Base-by-base conservation (phyloP, 306 rosid genomes). In the Corylus heterophylla region DNA sequence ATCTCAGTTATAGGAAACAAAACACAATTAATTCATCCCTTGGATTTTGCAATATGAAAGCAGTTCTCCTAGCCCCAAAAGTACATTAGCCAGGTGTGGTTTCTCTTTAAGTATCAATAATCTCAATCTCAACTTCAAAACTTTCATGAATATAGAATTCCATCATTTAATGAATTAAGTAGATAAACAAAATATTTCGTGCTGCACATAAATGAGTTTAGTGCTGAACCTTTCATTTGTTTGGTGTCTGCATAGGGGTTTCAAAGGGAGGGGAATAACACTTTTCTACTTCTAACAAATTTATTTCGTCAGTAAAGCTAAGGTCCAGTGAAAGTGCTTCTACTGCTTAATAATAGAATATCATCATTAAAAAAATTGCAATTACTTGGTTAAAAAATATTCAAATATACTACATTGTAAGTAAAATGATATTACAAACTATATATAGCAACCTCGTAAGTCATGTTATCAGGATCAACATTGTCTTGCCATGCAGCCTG, bases 381-480 rank as follows among this genome's bases (percentile, higher is more conserved):
- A 31, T 64, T 64, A 20, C 61, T n/a, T 55, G 27, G 27, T 55
- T 55, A 3, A 25, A 10, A 20, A 59, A 25, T 20, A 59, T 8
- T 3, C 29, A 18, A 67, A 76, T 27, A 18, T 17, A 51, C 20
- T 12, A 66, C 13, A 25, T 13, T 22, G 68, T 14, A 59, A 74
- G 58, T 17, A 10, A 29, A 39, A 22, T 64, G 1, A 64, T 39
- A 39, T 12, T 54, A 67, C 71, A 73, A 83, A 50, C 76, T 54
- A 62, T 35, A 61, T 55, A 42, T 27, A 74, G 84, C 48, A 72
- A 94, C 97, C 98, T 94, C 96, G 70, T 94, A 94, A 47, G 97
- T 94, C 98, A 94, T 92, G 84, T 83, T 89, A 85, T 94, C 98
- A 16, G 92, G 97, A 87, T 92, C 97, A 44, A 92, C 80, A 61